Conservation (phyloP, 1,284 basidiomycete genomes). For the Ganoderma boninense region DNA sequence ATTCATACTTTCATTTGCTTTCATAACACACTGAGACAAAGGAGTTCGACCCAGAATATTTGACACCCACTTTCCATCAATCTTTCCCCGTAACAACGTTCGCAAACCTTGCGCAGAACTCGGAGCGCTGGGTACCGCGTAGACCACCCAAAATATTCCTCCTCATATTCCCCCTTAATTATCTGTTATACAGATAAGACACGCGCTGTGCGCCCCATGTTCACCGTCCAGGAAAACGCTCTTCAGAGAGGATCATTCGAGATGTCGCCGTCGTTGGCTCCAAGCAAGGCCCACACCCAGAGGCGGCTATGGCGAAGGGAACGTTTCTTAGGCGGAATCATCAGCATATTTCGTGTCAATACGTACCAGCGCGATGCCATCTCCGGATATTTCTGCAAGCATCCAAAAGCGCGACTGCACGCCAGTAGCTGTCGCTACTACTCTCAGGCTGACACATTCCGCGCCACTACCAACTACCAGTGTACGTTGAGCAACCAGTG, state of each 20-base stretch:
- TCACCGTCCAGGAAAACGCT: too few species aligned
- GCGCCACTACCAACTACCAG: constrained; percentile 56
- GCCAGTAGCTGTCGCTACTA: constrained; percentile 37
- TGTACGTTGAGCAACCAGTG: constrained; percentile 30
- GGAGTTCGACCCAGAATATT: too few species aligned
- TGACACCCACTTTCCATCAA: not conserved
- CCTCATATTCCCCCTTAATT: constrained; percentile 66
- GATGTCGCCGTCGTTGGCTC: constrained; percentile 68
- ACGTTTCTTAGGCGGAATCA: constrained; percentile 70
- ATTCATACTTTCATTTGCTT: too few species aligned
- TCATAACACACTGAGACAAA: too few species aligned
- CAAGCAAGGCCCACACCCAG: constrained; percentile 53
- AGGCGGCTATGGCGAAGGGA: constrained; percentile 28
- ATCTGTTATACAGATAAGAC: constrained; percentile 38
- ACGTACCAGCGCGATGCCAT: constrained; percentile 48
- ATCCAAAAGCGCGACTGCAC: constrained; percentile 44
- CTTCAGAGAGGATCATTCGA: not conserved
- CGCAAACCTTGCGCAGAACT: constrained; percentile 71
- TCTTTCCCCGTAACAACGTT: constrained; percentile 39
- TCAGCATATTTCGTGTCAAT: constrained; percentile 51
- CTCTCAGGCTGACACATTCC: constrained; percentile 38
- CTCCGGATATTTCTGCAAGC: constrained; percentile 34
- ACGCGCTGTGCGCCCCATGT: not conserved
- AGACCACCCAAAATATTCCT: constrained; percentile 53
- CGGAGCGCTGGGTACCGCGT: constrained; percentile 66